Base-by-base conservation (phyloP, 2,329 filamentous ascomycete species). In the Aspergillus pseudoterreus region DNA sequence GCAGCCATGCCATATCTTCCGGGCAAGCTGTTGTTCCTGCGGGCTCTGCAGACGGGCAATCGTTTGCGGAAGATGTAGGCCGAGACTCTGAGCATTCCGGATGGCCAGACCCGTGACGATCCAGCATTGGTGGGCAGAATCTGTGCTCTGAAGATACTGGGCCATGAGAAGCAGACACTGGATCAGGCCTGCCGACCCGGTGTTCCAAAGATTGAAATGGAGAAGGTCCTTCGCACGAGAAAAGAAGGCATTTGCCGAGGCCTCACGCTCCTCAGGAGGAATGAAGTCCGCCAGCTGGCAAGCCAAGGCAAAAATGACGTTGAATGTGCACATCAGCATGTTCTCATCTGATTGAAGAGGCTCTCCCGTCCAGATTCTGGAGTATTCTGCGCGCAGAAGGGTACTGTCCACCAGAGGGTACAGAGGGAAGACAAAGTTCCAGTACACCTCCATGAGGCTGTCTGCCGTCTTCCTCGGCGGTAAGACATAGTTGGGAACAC, bases 121-220 rank as follows among this genome's bases (percentile, higher is more conserved):
- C 77, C 77, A 80, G 1, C 75, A 78, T 51, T 77, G 72, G 51
- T 78, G 73, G 0, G 74, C 71, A 5, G 71, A 71, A 11, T 76
- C 71, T 0, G 77, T 78, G 43, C 77, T 76, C 41, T 79, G 77
- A 0, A 79, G 60, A 51, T 78, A 79, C 42, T 78, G 76, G 10
- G 72, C 74, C 53, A 76, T 75, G 4, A 79, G 62, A 0, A 80
- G 59, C 1, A 79, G 61, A 42, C 72, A 78, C 55, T 79, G 77
- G 1, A 79, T 73, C 1, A 76, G 50, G 41, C 73, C 74, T 0
- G 75, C 57, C 0, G 75, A 78, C 0, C 71, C 73, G 0, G 69
- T 63, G 10, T 76, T 68, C 70, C 75, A 77, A 1, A 73, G 57
- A 14, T 70, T 73, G 41, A 77, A 70, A 1, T 72, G 70, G 0